Percentiles rank a stretch among this genome's conserved stretches.
These are phyloP conservation scores for Nepenthes mirabilis DNA, from an alignment of 148 eudicot genomes.

Conservation along the genomic window DNA sequence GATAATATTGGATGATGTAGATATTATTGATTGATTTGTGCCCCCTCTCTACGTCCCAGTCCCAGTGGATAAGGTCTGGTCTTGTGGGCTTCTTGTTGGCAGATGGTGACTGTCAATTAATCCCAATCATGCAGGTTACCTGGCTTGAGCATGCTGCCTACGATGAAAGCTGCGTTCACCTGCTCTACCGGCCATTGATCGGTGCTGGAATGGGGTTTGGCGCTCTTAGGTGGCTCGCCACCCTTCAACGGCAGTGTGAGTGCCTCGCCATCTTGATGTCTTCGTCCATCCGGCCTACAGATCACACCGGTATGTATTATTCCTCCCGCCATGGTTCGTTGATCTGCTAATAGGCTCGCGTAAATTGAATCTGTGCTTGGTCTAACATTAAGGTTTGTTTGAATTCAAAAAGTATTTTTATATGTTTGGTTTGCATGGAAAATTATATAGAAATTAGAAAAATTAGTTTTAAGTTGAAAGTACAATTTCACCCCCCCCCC, in stretches of 20 bases:
- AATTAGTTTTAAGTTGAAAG: no score
- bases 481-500: no score
- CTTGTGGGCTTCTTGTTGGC: background rate
- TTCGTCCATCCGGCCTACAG: conserved; percentile 11
- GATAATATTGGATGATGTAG: no score
- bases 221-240: conserved; percentile 85
- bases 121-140: conserved; percentile 45
- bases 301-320: background rate
- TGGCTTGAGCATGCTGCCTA: conserved; percentile 94
- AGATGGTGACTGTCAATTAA: background rate
- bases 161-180: conserved; percentile 66
- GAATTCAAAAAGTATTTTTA: no score
- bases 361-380: background rate
- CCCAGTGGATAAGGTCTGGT: background rate
- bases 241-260: conserved; percentile 91
- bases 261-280: conserved; percentile 90
- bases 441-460: no score
- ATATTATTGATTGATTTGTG: no score
- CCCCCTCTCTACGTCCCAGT: no score
- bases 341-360: background rate
- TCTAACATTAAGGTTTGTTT: no score
- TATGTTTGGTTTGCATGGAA: no score
- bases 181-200: conserved; percentile 67
- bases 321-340: background rate
- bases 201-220: conserved; percentile 88